Evolutionary conservation across 73 alveolate genomes (phyloP).

Genomic region (Tetrahymena thermophila): DNA sequence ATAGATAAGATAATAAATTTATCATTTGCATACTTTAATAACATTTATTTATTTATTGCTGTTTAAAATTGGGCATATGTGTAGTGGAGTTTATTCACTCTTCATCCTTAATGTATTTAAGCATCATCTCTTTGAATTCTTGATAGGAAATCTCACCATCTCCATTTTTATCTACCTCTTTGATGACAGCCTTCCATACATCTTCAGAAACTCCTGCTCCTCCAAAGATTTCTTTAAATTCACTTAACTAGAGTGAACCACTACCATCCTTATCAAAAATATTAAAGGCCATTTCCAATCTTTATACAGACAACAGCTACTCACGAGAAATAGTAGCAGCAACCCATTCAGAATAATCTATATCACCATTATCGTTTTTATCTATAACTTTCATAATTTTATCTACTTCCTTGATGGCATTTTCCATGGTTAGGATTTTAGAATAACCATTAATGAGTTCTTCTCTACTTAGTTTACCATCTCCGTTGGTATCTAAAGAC

Average conservation of each 20-base stretch:
- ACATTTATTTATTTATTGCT: too few species aligned
- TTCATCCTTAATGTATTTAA: neutral
- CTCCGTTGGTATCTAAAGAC: conserved; percentile 52
- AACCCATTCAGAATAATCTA: conserved; percentile 56
- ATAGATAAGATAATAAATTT: too few species aligned
- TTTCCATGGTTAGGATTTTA: conserved; percentile 11
- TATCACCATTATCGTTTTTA: conserved; percentile 45
- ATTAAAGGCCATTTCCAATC: conserved; percentile 45
- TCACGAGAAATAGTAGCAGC: conserved; percentile 39
- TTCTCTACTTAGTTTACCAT: conserved; percentile 62
- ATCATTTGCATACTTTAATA: too few species aligned
- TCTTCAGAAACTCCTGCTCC: conserved; percentile 31
- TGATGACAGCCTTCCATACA: conserved; percentile 57
- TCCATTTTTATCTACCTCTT: conserved; percentile 66
- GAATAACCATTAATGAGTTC: conserved; percentile 54
- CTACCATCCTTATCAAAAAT: conserved; percentile 61
- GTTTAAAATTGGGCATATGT: too few species aligned
- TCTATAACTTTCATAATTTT: conserved; percentile 30
- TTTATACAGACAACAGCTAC: conserved; percentile 9
- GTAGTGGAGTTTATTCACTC: neutral
- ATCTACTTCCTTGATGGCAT: conserved; percentile 35
- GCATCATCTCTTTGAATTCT: conserved; percentile 64
- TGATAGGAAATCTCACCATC: conserved; percentile 64
- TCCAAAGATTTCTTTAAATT: conserved; percentile 54
- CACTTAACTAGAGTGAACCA: conserved; percentile 53